Conservation (phyloP, 805 yeast species). For the Blastobotrys peoriensis region DNA sequence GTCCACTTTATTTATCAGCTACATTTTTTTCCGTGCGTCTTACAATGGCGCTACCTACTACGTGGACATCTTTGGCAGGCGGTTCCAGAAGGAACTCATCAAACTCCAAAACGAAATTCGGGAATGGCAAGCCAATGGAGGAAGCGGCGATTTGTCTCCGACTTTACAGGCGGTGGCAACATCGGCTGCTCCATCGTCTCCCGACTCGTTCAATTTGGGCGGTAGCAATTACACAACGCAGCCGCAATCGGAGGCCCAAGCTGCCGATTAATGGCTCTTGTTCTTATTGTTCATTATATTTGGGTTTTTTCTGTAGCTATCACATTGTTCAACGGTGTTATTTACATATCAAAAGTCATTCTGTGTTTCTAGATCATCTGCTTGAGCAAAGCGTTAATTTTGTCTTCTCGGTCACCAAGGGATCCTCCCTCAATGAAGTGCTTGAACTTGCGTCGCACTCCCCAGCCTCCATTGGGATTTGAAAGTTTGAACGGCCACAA, state of each 20-base stretch:
- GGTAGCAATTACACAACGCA: too few relatives aligned
- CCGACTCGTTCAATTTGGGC: background rate
- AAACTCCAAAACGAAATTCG: constrained; percentile 67
- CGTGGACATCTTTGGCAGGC: constrained; percentile 83
- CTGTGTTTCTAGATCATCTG: constrained; percentile 59
- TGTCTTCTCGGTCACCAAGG: constrained; percentile 76
- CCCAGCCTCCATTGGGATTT: constrained; percentile 80
- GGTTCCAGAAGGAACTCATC: constrained; percentile 78
- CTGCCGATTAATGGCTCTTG: too few relatives aligned
- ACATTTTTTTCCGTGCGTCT: constrained; percentile 73
- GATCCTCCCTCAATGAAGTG: constrained; percentile 84
- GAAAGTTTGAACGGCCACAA: constrained; percentile 82
- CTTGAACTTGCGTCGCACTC: constrained; percentile 72
- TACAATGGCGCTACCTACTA: constrained; percentile 95
- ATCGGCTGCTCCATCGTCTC: background rate
- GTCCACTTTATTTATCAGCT: constrained; percentile 60
- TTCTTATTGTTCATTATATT: too few relatives aligned
- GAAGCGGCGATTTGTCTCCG: background rate
- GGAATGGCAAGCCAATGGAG: constrained; percentile 40
- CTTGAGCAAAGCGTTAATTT: constrained; percentile 68
- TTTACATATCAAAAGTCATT: too few relatives aligned
- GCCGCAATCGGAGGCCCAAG: too few relatives aligned
- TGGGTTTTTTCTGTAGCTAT: too few relatives aligned
- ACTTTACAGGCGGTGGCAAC: background rate
- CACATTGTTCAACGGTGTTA: too few relatives aligned